Base-by-base conservation (phyloP, 1,284 basidiomycete genomes). In the Cryptococcus amylolentus region DNA sequence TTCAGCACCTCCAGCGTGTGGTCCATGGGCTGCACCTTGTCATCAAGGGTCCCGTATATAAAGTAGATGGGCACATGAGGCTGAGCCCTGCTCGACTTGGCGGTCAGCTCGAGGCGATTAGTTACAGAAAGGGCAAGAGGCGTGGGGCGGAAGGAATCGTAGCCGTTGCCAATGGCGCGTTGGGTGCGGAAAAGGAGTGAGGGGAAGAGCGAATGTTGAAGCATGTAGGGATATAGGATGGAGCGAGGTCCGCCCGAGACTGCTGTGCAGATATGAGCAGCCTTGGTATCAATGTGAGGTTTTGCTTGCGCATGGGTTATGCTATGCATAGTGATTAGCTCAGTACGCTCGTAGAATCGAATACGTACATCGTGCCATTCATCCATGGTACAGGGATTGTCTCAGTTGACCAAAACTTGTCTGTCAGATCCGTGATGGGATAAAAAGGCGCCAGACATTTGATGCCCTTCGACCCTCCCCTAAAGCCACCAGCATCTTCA, bases 161-260 rank as follows among this genome's bases (percentile, higher is more conserved):
- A 51, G 1, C 72, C 72, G 5, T 53, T 52, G 2, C 72, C 72
- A 37, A 69, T 49, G 0, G 66, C 67, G 37, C 68, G 65, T 57
- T 76, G 73, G 45, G 62, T 68, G 41, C 65, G 54, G 64, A 76
- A 73, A 20, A 76, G 62, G 8, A 76, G 56, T 8, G 57, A 62
- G 20, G 74, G 72, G 67, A 75, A 74, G 9, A 76, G 63, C 5
- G 48, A 66, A 49, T 76, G 71, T 61, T 76, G 74, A 23, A 76
- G 66, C 74, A 76, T 76, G 63, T 76, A 76, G 4, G 67, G 60
- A 62, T 76, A 76, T 6, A 76, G 64, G 51, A 74, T 66, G 4
- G 69, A 70, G 18, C 73, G 58, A 4, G 73, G 73, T 4, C 73
- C 73, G 49, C 69, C 72, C 0, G 68, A 71, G 16, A 64, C 53